These are phyloP conservation scores for Acanthamoeba healyi DNA, from an alignment of 208 protist species.

Conservation along the genomic window DNA sequence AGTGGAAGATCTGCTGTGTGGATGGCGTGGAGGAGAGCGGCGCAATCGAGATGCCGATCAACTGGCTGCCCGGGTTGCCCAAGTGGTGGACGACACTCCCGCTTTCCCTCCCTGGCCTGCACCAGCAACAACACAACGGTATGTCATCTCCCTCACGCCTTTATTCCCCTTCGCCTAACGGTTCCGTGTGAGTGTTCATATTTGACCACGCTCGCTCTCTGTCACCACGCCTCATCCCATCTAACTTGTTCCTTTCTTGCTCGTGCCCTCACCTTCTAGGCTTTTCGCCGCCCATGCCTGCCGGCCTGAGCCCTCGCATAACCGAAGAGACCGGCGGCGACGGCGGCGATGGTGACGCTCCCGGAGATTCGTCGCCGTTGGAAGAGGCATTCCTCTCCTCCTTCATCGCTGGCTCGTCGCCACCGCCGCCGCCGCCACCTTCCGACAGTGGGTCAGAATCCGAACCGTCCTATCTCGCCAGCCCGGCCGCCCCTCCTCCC, in stretches of 20 bases:
- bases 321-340: neutral
- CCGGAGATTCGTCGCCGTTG: constrained; percentile 18
- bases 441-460: too few species aligned
- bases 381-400: constrained; percentile 53
- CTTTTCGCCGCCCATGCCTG: neutral
- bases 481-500: too few species aligned
- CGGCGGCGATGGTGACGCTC: neutral
- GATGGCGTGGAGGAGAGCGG: constrained; percentile 47
- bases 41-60: constrained; percentile 61
- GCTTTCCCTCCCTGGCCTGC: neutral
- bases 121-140: constrained; percentile 7
- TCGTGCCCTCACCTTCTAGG: neutral
- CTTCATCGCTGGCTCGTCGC: constrained; percentile 6
- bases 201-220: too few species aligned
- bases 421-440: neutral
- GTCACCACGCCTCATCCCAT: too few species aligned
- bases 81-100: constrained; percentile 57
- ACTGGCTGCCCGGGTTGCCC: constrained; percentile 34
- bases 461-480: too few species aligned
- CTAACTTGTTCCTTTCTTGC: neutral
- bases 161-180: too few species aligned
- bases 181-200: too few species aligned
- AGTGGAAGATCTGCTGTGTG: constrained; percentile 65
- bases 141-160: neutral
- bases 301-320: constrained; percentile 17